Evolutionary conservation across 495 filamentous ascomycete species (phyloP).

Genomic region (Xeromyces bisporus): DNA sequence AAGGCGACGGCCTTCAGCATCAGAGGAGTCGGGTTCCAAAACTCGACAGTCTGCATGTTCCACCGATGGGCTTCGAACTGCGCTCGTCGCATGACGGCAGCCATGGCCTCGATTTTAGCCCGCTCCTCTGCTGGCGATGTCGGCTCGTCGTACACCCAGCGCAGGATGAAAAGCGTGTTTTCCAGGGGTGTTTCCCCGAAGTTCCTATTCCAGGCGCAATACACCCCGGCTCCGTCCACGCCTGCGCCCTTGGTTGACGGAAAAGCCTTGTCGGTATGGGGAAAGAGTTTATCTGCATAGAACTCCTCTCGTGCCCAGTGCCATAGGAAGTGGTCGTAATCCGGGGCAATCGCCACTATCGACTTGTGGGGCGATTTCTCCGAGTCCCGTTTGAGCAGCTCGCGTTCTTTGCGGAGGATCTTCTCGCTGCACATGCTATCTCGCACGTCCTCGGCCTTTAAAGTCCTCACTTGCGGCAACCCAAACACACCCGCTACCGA

Average conservation of each 20-base stretch:
- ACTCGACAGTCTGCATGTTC: conserved; percentile 40
- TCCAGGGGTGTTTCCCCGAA: conserved; percentile 39
- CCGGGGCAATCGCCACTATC: conserved; percentile 52
- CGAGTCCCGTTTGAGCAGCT: conserved; percentile 17
- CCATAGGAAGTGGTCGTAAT: conserved; percentile 61
- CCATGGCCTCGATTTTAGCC: conserved; percentile 25
- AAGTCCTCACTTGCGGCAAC: conserved; percentile 8
- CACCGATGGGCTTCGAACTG: conserved; percentile 39
- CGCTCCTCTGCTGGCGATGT: conserved; percentile 22
- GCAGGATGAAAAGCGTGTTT: conserved; percentile 63
- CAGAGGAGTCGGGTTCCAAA: conserved; percentile 48
- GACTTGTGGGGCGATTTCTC: conserved; percentile 12
- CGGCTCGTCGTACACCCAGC: conserved; percentile 51
- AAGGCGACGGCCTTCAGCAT: conserved; percentile 41
- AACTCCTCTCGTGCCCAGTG: conserved; percentile 80
- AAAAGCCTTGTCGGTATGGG: conserved; percentile 7
- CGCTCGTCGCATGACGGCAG: conserved; percentile 34
- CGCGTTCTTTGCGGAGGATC: conserved; percentile 16
- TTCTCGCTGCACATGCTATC: conserved; percentile 19
- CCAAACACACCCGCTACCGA: conserved; percentile 2
- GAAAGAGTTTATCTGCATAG: conserved; percentile 38
- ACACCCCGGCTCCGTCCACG: conserved; percentile 37
- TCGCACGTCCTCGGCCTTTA: conserved; percentile 16
- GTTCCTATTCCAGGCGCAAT: conserved; percentile 68
- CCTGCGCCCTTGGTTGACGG: conserved; percentile 57